Conservation (phyloP, 257 asterid species). For the Nicotiana undulata region DNA sequence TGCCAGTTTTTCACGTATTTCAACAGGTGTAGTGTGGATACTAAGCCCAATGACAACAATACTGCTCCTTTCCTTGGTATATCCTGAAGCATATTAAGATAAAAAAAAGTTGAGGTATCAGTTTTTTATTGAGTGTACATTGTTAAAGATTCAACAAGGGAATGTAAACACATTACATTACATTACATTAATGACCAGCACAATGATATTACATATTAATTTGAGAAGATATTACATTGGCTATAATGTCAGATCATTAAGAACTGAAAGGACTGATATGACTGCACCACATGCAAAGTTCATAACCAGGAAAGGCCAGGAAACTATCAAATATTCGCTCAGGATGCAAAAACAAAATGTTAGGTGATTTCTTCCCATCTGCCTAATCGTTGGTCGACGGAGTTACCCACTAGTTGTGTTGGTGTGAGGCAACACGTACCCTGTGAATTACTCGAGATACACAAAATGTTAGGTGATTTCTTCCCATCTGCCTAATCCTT, state of each 20-base stretch:
- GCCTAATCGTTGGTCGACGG: neutral
- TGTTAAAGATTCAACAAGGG: neutral
- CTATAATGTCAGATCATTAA: neutral
- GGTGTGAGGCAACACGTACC: too few species aligned
- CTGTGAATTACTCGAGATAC: too few species aligned
- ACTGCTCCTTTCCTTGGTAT: constrained; percentile 87
- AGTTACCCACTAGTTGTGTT: neutral
- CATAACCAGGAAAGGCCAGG: neutral
- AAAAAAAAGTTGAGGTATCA: neutral
- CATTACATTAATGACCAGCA: neutral
- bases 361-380: neutral
- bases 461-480: neutral
- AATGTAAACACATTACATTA: neutral
- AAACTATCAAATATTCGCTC: neutral
- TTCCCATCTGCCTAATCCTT: neutral
- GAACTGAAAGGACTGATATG: neutral
- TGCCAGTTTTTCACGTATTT: constrained; percentile 89
- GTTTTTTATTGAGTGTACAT: neutral
- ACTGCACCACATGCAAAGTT: neutral
- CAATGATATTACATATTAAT: neutral
- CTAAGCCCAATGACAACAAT: constrained; percentile 84
- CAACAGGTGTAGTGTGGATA: constrained; percentile 80
- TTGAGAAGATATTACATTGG: neutral
- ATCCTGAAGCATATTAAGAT: constrained; percentile 37
- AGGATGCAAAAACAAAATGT: neutral